Base-by-base conservation (phyloP, 2,329 filamentous ascomycete genomes). In the Fusarium sp. region DNA sequence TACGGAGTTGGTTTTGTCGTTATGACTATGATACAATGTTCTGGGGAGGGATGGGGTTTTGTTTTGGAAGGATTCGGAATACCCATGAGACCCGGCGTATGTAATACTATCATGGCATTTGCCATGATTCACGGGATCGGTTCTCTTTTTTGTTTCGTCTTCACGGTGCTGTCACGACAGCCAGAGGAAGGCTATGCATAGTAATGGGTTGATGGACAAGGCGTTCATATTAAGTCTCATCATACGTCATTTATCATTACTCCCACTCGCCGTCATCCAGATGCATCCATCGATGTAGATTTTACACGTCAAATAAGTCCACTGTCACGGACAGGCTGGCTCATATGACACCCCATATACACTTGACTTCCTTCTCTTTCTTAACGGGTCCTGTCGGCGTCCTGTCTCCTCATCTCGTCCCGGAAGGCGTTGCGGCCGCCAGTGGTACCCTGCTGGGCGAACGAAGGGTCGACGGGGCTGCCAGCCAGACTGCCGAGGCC, bases 381-480 rank as follows among this genome's bases (percentile, higher is more conserved):
- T 70, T 70, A 76, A n/a, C 69, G 66, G 16, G 50, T 71, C 59
- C 84, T 83, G 77, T 85, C 83, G 38, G 80, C 72, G 13, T 86
- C 78, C 79, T 89, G 87, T 73, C 87, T 83, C 68, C 77, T 80
- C 72, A 89, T 66, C 81, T 89, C 87, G 6, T 88, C 86, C 1
- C 86, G 81, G 78, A 89, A 89, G 7, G 81, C 79, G 62, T 89
- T 89, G 34, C 78, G 74, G 9, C 77, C 77, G 22, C 81, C 80
- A 14, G 76, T 77, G 18, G 76, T 79, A 42, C 79, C 75, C 66
- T 84, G 82, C 20, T 84, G 79, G 76, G 84, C 82, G 57, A 84
- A 86, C 6, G 79, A 74, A 22, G 84, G 82, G 35, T 85, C 82
- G 3, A 84, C 84, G 24, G 87, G 87, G 52, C 84, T 88, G 11